Conservation (phyloP, 768 basidiomycete genomes). For the Boletus sensibilis region DNA sequence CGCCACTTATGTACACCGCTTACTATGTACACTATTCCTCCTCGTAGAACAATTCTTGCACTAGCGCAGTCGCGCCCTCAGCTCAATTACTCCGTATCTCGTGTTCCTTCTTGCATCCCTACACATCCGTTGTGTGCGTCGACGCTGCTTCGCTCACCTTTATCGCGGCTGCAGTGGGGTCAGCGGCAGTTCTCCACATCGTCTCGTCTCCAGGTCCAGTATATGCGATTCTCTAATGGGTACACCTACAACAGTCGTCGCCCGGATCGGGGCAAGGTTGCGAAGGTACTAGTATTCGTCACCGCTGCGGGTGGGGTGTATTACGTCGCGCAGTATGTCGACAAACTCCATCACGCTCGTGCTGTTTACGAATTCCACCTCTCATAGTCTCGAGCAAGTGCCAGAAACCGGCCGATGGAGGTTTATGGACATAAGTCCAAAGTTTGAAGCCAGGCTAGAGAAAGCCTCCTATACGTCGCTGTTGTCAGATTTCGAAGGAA, state of each 20-base stretch:
- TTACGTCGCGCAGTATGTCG: conserved; percentile 30
- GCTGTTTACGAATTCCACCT: not conserved
- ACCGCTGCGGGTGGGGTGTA: conserved; percentile 25
- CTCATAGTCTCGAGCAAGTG: conserved; percentile 71
- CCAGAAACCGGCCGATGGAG: conserved; percentile 85
- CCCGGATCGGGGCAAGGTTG: conserved; percentile 8
- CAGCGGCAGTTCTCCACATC: conserved; percentile 24
- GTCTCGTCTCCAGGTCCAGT: conserved; percentile 21
- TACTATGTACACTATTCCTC: not conserved
- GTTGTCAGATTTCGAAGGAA: conserved; percentile 47
- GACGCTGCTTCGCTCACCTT: not conserved
- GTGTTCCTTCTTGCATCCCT: not conserved
- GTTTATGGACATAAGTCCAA: conserved; percentile 76
- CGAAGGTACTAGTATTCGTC: conserved; percentile 19
- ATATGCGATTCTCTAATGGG: conserved; percentile 27
- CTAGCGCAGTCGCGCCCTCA: conserved; percentile 2
- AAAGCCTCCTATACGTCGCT: conserved; percentile 43
- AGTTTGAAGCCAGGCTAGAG: conserved; percentile 55
- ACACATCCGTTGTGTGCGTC: not conserved
- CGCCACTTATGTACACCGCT: not conserved
- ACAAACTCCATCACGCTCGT: not conserved
- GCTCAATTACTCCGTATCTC: not conserved
- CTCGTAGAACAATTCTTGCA: not conserved
- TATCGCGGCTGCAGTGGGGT: not conserved
- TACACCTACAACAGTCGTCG: conserved; percentile 2